phyloP scores from a whole-genome alignment of 495 filamentous ascomycete species.

The Annulohypoxylon nitens region DNA sequence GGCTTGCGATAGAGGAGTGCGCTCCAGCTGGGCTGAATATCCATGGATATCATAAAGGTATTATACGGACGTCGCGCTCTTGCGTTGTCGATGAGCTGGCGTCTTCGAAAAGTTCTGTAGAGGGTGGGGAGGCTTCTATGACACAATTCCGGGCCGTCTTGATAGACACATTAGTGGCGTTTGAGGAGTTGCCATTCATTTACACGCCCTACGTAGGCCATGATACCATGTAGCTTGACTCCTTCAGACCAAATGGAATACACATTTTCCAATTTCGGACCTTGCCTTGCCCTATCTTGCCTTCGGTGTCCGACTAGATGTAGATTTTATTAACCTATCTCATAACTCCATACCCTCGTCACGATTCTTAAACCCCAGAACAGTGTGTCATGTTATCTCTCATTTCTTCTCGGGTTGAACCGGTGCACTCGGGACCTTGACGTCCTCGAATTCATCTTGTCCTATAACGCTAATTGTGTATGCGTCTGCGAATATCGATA shows the following conservation, averaged over 20 bases:
- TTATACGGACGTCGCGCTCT: not conserved
- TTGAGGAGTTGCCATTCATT: conserved; percentile 35
- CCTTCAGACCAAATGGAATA: conserved; percentile 26
- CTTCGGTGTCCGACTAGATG: not conserved
- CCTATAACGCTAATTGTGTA: conserved; percentile 91
- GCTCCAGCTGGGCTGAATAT: conserved; percentile 19
- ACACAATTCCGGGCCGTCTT: conserved; percentile 40
- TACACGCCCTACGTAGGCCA: conserved; percentile 32
- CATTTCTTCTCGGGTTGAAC: conserved; percentile 58
- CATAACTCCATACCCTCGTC: not conserved
- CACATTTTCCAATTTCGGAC: conserved; percentile 10
- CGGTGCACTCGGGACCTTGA: conserved; percentile 82
- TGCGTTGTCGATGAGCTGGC: conserved; percentile 14
- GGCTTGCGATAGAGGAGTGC: conserved; percentile 36
- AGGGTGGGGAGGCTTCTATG: conserved; percentile 31
- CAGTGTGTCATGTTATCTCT: conserved; percentile 7
- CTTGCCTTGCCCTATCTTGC: conserved; percentile 7
- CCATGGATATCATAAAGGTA: not conserved
- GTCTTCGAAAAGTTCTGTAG: conserved; percentile 30
- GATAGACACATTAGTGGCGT: conserved; percentile 45
- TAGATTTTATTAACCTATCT: conserved; percentile 1
- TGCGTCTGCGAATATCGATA: conserved; percentile 68
- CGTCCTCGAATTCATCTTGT: conserved; percentile 98
- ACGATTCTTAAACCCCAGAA: not conserved
- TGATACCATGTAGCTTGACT: conserved; percentile 45